Base-by-base conservation (phyloP, 768 basidiomycete species). In the Boletus bicolor region DNA sequence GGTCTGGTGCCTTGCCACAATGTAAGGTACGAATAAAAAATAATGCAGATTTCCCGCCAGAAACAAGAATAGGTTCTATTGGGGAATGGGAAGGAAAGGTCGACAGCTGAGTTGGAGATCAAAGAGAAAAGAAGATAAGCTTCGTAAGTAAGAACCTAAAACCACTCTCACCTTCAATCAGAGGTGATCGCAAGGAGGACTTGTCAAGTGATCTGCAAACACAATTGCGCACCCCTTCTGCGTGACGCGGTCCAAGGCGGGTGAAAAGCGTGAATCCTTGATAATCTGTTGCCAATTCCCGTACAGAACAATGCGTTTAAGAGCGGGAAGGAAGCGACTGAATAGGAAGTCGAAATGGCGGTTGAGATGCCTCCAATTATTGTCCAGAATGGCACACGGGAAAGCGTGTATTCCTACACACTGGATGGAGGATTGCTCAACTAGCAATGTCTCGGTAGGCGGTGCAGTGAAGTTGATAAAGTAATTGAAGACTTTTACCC, bases 401-500 rank as follows among this genome's bases (percentile, higher is more conserved):
- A 73, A 73, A 32, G 81, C 72, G 49, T 86, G 80, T 5, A 87
- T 70, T 24, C 82, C 77, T 34, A 87, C 68, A 39, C 73, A 76
- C 28, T 69, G 63, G 43, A 88, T 59, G 7, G 73, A 73, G 3
- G 62, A 43, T 51, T 62, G 63, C 67, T 72, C 34, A 52, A 63
- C 51, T 14, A 73, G 49, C 24, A 30, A 28, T 7, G 49, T 47
- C 35, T 58, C 56, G 47, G 15, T 39, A 32, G 63, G 73, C 42
- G 58, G 62, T 34, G 56, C 38, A 0, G 81, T 79, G 69, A 83
- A 83, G 66, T 81, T 77, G 39, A 81, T 41, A 65, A 76, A 79
- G 62, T 82, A 87, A 66, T 85, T 81, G 58, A 89, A 67, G 54
- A 78, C 73, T 54, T 72, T 72, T 34, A 86, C 73, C 28, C 57